Conservation (phyloP, 106 monocot species). For the Allium fistulosum region DNA sequence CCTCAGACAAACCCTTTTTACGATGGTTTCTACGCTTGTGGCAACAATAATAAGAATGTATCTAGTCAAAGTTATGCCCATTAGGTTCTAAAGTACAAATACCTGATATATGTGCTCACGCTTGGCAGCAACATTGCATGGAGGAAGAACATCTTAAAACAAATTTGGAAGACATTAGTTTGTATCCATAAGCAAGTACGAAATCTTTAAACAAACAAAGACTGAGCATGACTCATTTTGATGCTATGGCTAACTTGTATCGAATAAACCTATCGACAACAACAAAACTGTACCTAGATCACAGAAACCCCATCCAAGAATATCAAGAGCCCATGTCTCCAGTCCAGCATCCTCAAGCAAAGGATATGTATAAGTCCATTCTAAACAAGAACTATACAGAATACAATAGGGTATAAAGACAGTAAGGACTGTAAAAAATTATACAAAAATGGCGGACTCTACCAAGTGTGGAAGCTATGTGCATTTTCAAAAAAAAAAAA, state of each 20-base stretch:
- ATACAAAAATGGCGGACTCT: too few species aligned
- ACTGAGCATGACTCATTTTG: too few species aligned
- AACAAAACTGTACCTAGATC: constrained; percentile 54
- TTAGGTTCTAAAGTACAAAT: constrained; percentile 1
- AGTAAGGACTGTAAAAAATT: too few species aligned
- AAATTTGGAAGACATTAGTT: constrained; percentile 1
- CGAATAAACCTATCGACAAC: not conserved
- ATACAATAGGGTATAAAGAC: not conserved
- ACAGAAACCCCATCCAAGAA: constrained; percentile 99
- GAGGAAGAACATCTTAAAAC: constrained; percentile 37
- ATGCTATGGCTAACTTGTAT: too few species aligned
- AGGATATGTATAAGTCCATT: constrained; percentile 89
- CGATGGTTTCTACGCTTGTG: too few species aligned
- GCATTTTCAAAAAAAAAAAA: too few species aligned
- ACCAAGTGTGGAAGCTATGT: too few species aligned
- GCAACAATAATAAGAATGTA: too few species aligned
- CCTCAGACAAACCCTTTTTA: too few species aligned
- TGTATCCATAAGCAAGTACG: not conserved
- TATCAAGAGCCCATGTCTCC: constrained; percentile 92
- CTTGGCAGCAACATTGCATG: constrained; percentile 64
- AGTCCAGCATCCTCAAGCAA: constrained; percentile 78
- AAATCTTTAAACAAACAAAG: too few species aligned
- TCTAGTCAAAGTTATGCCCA: too few species aligned
- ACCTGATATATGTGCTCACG: constrained; percentile 92
- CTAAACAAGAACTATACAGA: constrained; percentile 84